Percentiles rank a stretch among this genome's conserved stretches.
These are phyloP conservation scores for peach (Prunus persica) DNA, from an alignment of 306 rosid species.

Conservation along the genomic window DNA sequence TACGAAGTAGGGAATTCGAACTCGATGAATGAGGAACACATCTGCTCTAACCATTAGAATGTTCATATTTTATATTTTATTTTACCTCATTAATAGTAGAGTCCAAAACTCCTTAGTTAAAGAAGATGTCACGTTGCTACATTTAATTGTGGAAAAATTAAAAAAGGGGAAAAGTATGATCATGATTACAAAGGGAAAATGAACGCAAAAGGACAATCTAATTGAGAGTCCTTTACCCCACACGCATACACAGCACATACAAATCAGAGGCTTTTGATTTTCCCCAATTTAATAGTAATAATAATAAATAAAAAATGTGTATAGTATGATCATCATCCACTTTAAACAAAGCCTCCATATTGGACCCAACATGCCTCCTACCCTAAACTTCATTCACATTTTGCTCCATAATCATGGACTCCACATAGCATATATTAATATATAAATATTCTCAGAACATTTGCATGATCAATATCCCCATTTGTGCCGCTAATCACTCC, in stretches of 20 bases:
- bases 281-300: constrained; percentile 10
- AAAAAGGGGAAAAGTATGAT: constrained; percentile 9
- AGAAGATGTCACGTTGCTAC: neutral
- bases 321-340: constrained; percentile 47
- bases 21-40: too few species aligned
- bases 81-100: constrained; percentile 7
- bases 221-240: constrained; percentile 68
- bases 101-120: neutral
- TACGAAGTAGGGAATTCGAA: accelerated
- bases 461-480: constrained; percentile 25
- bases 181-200: constrained; percentile 75
- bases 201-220: constrained; percentile 63
- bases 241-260: constrained; percentile 46
- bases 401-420: constrained; percentile 37
- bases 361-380: constrained; percentile 68
- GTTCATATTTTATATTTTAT: too few species aligned
- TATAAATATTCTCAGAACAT: constrained; percentile 26
- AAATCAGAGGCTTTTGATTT: constrained; percentile 58
- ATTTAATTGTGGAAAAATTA: constrained; percentile 29
- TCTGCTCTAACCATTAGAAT: too few species aligned
- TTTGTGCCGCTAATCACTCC: constrained; percentile 49
- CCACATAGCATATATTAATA: neutral
- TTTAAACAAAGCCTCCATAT: constrained; percentile 75
- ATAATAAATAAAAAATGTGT: neutral
- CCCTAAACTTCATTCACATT: constrained; percentile 30